Base-by-base conservation (phyloP, 179 eudicot species). In the Camellia oleifera region DNA sequence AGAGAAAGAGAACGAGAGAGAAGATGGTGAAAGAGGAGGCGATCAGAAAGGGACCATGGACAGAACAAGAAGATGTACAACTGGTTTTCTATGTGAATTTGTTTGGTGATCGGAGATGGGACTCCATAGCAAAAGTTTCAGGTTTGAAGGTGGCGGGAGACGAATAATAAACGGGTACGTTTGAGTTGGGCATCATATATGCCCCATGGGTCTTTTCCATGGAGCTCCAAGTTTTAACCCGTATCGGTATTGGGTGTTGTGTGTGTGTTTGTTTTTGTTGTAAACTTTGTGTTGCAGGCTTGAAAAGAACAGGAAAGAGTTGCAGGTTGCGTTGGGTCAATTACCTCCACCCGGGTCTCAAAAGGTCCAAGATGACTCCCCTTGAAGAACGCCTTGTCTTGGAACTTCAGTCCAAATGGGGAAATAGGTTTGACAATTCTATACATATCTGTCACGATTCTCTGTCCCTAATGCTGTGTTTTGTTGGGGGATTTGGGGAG, bases 91-190 rank as follows among this genome's bases (percentile, higher is more conserved):
- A 86, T 77, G 97, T 93, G 80, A 92, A 94, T 81, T 56, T 91
- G 82, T 93, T 88, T 67, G 97, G 97, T 48, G 97, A 93, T 76
- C 90, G 97, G 6, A 83, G 96, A 81, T 93, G 97, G 97, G 97
- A 93, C 90, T 93, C 92, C 89, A 87, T 93, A 68, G 94, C 97
- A 7, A 89, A 92, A 82, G 97, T 93, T 84, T 93, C 97, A 93
- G 97, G 97, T 93, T 93, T 92, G 97, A 90, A 88, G 97, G 95
- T 92, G 96, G 97, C 88, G 97, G 97, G 97, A 89, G 96, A 92
- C 84, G 84, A 81, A 81, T 14, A 67, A 60, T 57, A 83, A 83
- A 89, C 79, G 23, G 94, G 94, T 91, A 91, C 81, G 91, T 79
- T 79, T 70, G 77, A 26, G 32, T 82, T 84, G 86, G 83, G 86